Base-by-base conservation (phyloP, 1,284 basidiomycete species). In the Takashimella koratensis region DNA sequence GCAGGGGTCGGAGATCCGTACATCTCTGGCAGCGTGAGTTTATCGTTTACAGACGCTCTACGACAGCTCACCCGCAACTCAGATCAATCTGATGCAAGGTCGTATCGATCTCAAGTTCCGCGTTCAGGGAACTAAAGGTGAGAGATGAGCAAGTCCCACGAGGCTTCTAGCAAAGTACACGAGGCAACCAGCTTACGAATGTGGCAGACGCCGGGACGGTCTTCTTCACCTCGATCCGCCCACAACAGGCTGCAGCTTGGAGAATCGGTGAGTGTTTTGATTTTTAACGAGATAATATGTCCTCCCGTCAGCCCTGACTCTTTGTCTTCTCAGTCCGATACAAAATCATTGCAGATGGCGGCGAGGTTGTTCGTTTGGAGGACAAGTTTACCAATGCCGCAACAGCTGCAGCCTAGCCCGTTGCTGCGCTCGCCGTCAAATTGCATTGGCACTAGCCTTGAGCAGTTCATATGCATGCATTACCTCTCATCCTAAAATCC, bases 71-170 rank as follows among this genome's bases (percentile, higher is more conserved):
- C 53, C 44, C 49, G 53, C 21, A 52, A 27, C 24, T 4, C 51
- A 72, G 67, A 67, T 74, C 58, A 77, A 75, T 61, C 58, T 72
- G 42, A 72, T 76, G 67, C 74, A 77, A 65, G 75, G 75, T 49
- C 66, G 70, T 24, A 74, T 77, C 41, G 75, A 77, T 52, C 58
- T 77, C 23, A 73, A 69, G 53, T 75, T 75, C 65, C 60, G 72
- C 40, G 63, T 77, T 49, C 57, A 58, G 43, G 75, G 75, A 12
- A 56, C 58, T 20, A 67, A 70, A 50, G 61, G 64, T 66, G 51
- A 22, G 52, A 52, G 16, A 6, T 13, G 8, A 12, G 12, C 23
- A 19, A n/a, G n/a, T n/a, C n/a, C n/a, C n/a, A n/a, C n/a, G n/a
- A n/a, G n/a, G n/a, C n/a, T n/a, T n/a, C n/a, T 2, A 6, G 40